Conservation (phyloP, 441 rosid species). For the Melastoma candidum region DNA sequence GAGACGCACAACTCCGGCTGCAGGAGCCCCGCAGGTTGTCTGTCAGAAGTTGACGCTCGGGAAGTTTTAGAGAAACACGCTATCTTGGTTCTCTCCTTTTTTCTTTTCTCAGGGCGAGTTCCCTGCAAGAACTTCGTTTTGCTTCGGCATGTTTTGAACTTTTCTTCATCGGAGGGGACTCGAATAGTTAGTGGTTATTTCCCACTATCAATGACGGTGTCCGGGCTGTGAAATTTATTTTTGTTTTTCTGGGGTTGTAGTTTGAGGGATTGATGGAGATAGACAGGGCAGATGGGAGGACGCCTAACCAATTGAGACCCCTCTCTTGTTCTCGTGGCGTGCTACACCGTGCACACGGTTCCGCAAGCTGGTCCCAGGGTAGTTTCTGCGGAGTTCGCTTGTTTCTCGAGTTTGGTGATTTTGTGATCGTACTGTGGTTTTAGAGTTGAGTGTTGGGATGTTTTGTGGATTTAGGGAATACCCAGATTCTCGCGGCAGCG, state of each 20-base stretch:
- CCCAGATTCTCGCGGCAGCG: constrained; percentile 80
- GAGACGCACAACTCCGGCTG: no score
- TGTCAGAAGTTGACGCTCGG: no score
- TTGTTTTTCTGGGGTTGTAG: no score
- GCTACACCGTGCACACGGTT: constrained; percentile 92
- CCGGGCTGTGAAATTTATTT: neutral
- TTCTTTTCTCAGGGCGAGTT: no score
- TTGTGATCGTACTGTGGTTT: constrained; percentile 1
- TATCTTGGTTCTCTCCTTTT: no score
- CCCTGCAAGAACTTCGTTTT: no score
- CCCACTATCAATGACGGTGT: constrained; percentile 2
- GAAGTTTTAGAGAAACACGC: no score
- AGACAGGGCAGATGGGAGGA: constrained; percentile 67
- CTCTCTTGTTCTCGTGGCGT: constrained; percentile 63
- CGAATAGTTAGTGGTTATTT: neutral
- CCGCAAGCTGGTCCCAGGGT: constrained; percentile 97
- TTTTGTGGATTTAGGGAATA: constrained; percentile 41
- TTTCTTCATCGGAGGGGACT: no score
- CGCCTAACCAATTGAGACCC: constrained; percentile 63
- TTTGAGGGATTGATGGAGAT: constrained; percentile 34
- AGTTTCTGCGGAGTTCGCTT: neutral
- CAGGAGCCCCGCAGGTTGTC: no score
- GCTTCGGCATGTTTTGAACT: no score
- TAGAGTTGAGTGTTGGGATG: neutral
- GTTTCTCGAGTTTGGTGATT: neutral